Evolutionary conservation across 2,329 filamentous ascomycete species (phyloP).

Genomic region (Aspergillus hortae): DNA sequence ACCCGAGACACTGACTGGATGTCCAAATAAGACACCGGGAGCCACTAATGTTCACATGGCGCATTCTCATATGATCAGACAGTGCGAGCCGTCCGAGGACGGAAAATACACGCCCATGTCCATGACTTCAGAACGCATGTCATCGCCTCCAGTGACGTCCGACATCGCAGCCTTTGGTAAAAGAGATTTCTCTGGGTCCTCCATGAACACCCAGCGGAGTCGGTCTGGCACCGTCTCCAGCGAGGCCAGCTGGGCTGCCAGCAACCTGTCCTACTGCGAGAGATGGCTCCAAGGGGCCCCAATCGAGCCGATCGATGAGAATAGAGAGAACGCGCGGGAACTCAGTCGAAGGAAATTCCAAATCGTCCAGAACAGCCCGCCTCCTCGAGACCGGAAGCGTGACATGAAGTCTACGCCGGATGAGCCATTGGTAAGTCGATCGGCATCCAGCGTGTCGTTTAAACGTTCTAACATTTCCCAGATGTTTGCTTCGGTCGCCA

Average conservation of each 20-base stretch:
- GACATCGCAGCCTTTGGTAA: conserved; percentile 10
- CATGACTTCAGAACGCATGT: conserved; percentile 8
- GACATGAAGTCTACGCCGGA: conserved; percentile 14
- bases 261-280: conserved; percentile 35
- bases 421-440: conserved; percentile 22
- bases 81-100: conserved; percentile 18
- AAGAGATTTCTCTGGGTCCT: conserved; percentile 16
- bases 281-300: conserved; percentile 37
- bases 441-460: no score
- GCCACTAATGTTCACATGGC: conserved; percentile 31
- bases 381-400: conserved; percentile 20
- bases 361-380: conserved; percentile 34
- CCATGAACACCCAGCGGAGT: conserved; percentile 24
- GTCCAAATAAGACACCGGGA: conserved; percentile 10
- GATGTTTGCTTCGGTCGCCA: conserved; percentile 31
- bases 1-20: conserved; percentile 7
- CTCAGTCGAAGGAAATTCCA: conserved; percentile 34
- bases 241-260: conserved; percentile 36
- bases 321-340: conserved; percentile 24
- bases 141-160: conserved; percentile 12
- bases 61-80: conserved; percentile 28
- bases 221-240: conserved; percentile 35
- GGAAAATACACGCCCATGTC: conserved; percentile 10
- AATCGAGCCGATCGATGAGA: conserved; percentile 22
- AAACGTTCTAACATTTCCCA: conserved; percentile 12